Percentiles rank a stretch among this genome's conserved stretches.
Evolutionary conservation across 345 rosid genomes (phyloP).

Genomic region (Rubroshorea leprosula): DNA sequence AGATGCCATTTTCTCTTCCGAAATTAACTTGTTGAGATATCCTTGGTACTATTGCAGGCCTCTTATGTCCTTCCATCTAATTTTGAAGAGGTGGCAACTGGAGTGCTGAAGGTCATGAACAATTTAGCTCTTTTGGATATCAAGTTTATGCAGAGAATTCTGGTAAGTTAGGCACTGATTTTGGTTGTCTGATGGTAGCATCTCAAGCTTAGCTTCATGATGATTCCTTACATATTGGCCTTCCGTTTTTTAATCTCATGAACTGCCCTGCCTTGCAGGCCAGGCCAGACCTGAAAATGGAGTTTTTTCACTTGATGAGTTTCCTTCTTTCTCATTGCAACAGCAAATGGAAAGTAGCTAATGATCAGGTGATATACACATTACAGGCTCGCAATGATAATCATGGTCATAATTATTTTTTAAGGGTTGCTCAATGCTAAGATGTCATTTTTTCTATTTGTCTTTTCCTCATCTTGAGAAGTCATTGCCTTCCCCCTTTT

Average conservation of each 20-base stretch:
- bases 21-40: background rate
- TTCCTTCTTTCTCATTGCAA: slow-evolving; percentile 75
- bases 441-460: background rate
- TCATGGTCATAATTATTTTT: too few relatives aligned
- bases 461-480: too few relatives aligned
- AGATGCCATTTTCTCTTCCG: background rate
- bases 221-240: slow-evolving; percentile 2
- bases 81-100: slow-evolving; percentile 74
- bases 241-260: background rate
- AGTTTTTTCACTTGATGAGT: slow-evolving; percentile 70
- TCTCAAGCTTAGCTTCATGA: slow-evolving; percentile 1
- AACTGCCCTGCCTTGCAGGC: slow-evolving; percentile 37
- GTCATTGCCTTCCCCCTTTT: too few relatives aligned
- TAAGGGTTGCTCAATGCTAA: background rate
- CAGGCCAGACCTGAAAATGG: slow-evolving; percentile 71
- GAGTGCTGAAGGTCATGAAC: slow-evolving; percentile 65
- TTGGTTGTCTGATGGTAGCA: slow-evolving; percentile 3
- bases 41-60: slow-evolving; percentile 33
- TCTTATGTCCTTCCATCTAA: slow-evolving; percentile 62
- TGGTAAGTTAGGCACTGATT: slow-evolving; percentile 35
- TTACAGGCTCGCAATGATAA: too few relatives aligned
- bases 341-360: slow-evolving; percentile 59
- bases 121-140: slow-evolving; percentile 67
- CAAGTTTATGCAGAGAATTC: slow-evolving; percentile 53
- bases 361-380: slow-evolving; percentile 44